Evolutionary conservation across 352 stramenopile genomes (phyloP), one percentile per base, ranked within the genome.

Genomic region (Globisporangium polare): DNA sequence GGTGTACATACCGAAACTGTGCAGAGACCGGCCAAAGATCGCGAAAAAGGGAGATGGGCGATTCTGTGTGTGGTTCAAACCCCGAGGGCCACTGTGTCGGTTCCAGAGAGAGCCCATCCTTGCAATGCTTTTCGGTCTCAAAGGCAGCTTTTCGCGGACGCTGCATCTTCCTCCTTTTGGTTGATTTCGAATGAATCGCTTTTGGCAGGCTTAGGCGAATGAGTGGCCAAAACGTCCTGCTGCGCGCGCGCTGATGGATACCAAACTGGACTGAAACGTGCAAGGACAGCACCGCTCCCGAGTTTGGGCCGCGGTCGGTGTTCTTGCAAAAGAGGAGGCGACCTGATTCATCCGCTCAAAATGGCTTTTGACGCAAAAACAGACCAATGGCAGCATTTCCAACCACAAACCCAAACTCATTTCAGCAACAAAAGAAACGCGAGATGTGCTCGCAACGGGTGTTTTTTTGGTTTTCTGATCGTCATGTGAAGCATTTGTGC

Each of bases 251-350:
- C 17, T 42, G 5, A 56, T 56, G 50, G 50, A 56, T 43, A 43
- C n/a, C n/a, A n/a, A 42, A 20, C 49, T 54, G 49, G 39, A 39
- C 49, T 8, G 49, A 55, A 55, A 41, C 49, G 33, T 0, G 46
- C 13, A 12, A 13, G 46, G 46, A 35, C 24, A n/a, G 13, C 24
- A 53, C 46, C 9, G 3, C 29, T 8, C 29, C 9, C 3, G 29
- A 35, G 7, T 35, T 35, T 35, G 12, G 46, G 35, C 46, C 24
- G n/a, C n/a, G n/a, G n/a, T n/a, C n/a, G n/a, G n/a, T n/a, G n/a
- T n/a, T n/a, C n/a, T n/a, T n/a, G n/a, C n/a, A n/a, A n/a, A n/a
- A n/a, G n/a, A n/a, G n/a, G n/a, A n/a, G n/a, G n/a, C n/a, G n/a
- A n/a, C n/a, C n/a, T n/a, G n/a, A n/a, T n/a, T n/a, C n/a, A n/a